phyloP scores from a whole-genome alignment of 116 monocot species.

The Papilionanthe hybrid region DNA sequence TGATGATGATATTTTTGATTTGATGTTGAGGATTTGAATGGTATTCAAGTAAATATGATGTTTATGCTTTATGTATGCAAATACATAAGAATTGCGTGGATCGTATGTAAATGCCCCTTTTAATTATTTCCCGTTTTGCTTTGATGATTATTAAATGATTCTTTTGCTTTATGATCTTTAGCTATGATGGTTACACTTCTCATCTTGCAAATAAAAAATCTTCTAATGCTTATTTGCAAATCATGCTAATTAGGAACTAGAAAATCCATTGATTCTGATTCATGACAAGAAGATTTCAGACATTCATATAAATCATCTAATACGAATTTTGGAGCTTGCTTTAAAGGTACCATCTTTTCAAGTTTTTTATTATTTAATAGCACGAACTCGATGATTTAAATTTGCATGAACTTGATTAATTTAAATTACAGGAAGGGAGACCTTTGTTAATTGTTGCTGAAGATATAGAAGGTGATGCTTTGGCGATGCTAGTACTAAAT shows the following conservation, averaged over 20 bases:
- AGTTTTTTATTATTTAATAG: not conserved
- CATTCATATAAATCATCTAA: constrained; percentile 42
- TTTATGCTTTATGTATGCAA: too few species aligned
- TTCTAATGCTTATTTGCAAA: constrained; percentile 12
- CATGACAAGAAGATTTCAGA: constrained; percentile 83
- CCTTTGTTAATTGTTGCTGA: constrained; percentile 86
- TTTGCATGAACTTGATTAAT: not conserved
- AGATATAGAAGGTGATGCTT: constrained; percentile 76
- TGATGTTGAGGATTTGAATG: too few species aligned
- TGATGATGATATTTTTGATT: too few species aligned
- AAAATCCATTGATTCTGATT: constrained; percentile 81
- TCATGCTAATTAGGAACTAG: constrained; percentile 55
- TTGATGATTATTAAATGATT: not conserved
- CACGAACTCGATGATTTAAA: constrained; percentile 3
- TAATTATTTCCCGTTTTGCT: not conserved
- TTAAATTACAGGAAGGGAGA: constrained; percentile 46
- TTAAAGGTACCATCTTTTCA: constrained; percentile 34
- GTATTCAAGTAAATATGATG: too few species aligned
- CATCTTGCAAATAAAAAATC: constrained; percentile 6
- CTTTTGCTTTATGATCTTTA: not conserved
- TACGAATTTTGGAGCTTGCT: constrained; percentile 63
- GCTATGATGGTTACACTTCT: not conserved
- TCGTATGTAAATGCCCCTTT: too few species aligned
- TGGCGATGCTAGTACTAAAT: constrained; percentile 72
- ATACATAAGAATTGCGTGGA: too few species aligned